Conservation (phyloP, 345 rosid species). For the Orychophragmus violaceus region DNA sequence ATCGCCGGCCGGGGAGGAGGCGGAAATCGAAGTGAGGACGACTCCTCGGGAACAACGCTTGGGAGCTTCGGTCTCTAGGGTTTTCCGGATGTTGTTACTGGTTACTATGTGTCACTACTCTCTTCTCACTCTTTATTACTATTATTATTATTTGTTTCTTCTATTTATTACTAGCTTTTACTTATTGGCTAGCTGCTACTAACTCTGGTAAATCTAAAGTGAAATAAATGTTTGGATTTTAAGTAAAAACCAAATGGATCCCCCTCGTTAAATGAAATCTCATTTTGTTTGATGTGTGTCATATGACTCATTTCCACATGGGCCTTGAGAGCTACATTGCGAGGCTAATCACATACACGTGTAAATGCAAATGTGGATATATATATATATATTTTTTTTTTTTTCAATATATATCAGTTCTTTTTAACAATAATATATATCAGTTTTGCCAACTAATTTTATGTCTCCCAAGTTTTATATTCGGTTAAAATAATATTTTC, state of each 20-base stretch:
- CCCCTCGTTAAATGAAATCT: background rate
- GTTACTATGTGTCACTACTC: constrained; percentile 1
- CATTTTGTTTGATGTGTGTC: background rate
- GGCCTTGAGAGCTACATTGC: constrained; percentile 8
- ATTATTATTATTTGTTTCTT: too few relatives aligned
- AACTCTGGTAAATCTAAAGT: background rate
- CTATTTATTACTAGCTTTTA: background rate
- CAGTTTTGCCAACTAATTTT: background rate
- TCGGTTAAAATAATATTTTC: too few relatives aligned
- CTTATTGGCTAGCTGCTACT: background rate
- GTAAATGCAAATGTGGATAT: background rate
- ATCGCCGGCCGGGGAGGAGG: too few relatives aligned
- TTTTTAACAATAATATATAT: background rate
- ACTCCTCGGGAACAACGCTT: too few relatives aligned
- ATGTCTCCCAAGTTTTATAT: background rate
- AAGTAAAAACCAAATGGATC: background rate
- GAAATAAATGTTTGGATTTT: background rate
- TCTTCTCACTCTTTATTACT: background rate
- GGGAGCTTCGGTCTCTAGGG: too few relatives aligned
- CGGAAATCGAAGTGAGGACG: too few relatives aligned
- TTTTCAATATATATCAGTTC: background rate
- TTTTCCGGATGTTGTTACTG: too few relatives aligned
- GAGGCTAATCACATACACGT: background rate
- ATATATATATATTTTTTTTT: background rate
- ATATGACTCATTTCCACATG: constrained; percentile 25